phyloP scores from a whole-genome alignment of 2,329 filamentous ascomycete genomes.

The Claviceps sp. region DNA sequence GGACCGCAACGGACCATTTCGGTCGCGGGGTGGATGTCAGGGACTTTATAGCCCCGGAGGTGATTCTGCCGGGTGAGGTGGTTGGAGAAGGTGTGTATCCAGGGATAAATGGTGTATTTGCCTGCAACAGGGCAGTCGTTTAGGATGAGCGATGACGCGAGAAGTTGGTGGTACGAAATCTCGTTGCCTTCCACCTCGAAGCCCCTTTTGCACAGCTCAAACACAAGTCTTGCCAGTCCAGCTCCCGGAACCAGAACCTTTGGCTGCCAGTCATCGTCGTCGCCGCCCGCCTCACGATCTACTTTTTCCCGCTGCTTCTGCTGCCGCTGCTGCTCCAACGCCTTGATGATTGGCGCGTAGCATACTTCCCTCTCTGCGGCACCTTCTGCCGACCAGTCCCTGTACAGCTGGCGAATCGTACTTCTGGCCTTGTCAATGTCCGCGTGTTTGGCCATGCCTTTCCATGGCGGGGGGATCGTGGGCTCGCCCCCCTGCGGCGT shows the following conservation, averaged over 20 bases:
- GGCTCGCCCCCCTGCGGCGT: slow-evolving; percentile 25
- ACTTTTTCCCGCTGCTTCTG: slow-evolving; percentile 22
- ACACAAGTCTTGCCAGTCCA: slow-evolving; percentile 76
- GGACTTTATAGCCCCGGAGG: slow-evolving; percentile 57
- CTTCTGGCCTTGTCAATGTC: slow-evolving; percentile 88
- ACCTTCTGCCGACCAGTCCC: slow-evolving; percentile 83
- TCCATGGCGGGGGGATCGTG: slow-evolving; percentile 49
- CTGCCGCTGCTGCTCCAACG: slow-evolving; percentile 40
- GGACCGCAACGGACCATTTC: slow-evolving; percentile 28
- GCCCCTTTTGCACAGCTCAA: slow-evolving; percentile 65
- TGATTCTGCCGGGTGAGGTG: slow-evolving; percentile 63
- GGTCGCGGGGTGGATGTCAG: slow-evolving; percentile 63
- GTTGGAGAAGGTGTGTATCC: slow-evolving; percentile 81
- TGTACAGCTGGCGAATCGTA: slow-evolving; percentile 84
- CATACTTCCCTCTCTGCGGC: slow-evolving; percentile 59
- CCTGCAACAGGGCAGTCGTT: slow-evolving; percentile 48
- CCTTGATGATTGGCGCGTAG: slow-evolving; percentile 59
- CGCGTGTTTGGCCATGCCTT: slow-evolving; percentile 51
- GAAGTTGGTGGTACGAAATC: slow-evolving; percentile 92
- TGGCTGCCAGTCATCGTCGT: slow-evolving; percentile 27
- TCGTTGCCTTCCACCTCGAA: slow-evolving; percentile 80
- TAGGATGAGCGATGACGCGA: slow-evolving; percentile 67
- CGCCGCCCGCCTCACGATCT: background rate
- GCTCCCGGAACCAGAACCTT: slow-evolving; percentile 79
- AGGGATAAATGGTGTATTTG: slow-evolving; percentile 69